Evolutionary conservation across 352 stramenopile species (phyloP).

Genomic region (Phytopythium mirpurense): DNA sequence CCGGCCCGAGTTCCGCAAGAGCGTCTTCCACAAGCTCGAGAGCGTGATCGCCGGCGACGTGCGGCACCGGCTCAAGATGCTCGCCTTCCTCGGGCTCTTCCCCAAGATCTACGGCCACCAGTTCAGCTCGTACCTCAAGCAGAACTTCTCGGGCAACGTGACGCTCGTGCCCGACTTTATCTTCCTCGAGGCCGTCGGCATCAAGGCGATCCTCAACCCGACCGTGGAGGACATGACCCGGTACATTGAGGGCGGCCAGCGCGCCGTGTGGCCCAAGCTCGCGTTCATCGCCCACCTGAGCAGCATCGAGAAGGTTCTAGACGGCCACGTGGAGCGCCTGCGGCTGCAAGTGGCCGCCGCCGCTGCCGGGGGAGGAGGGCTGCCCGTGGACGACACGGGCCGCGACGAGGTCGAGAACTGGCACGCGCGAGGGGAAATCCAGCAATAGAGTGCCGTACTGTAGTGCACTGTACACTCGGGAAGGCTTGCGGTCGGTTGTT

Average conservation of each 20-base stretch:
- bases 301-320: conserved; percentile 83
- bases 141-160: conserved; percentile 97
- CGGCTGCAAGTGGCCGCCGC: conserved; percentile 9
- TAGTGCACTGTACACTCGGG: too few relatives aligned
- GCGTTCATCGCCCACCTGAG: conserved; percentile 92
- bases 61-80: conserved; percentile 60
- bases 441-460: neutral
- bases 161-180: conserved; percentile 91
- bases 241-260: conserved; percentile 85
- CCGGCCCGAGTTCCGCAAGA: conserved; percentile 52
- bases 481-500: too few relatives aligned
- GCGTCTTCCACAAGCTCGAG: conserved; percentile 68
- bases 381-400: neutral
- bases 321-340: conserved; percentile 31
- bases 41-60: conserved; percentile 79
- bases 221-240: conserved; percentile 63
- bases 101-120: conserved; percentile 78
- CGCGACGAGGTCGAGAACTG: conserved; percentile 2
- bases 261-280: conserved; percentile 89
- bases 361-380: neutral
- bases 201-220: conserved; percentile 84
- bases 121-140: conserved; percentile 73
- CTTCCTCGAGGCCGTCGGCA: conserved; percentile 73
- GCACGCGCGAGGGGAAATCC: conserved; percentile 3
- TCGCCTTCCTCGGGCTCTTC: conserved; percentile 86